Conservation (phyloP, 2,329 filamentous ascomycete genomes). For the Monilinia vaccinii-corymbosi region DNA sequence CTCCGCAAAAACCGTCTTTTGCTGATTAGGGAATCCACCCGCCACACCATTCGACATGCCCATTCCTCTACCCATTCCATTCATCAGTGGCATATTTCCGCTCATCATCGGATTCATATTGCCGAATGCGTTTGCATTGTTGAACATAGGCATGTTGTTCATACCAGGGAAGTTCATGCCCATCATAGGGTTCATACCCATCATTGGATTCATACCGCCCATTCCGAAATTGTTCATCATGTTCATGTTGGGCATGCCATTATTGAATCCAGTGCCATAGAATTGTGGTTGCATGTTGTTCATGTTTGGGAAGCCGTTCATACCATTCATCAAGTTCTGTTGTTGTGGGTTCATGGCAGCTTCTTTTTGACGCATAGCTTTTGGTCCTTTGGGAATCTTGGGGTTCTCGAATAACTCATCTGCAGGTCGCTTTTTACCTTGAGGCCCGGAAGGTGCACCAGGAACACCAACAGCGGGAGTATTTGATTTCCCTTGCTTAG, state of each 20-base stretch:
- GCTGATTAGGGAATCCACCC: conserved; percentile 46
- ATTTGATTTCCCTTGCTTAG: conserved; percentile 11
- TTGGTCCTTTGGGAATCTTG: conserved; percentile 55
- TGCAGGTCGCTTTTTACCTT: conserved; percentile 68
- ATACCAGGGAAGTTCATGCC: conserved; percentile 32
- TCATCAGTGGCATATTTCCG: conserved; percentile 26
- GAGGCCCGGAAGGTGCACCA: conserved; percentile 7
- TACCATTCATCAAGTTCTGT: conserved; percentile 33
- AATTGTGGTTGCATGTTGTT: conserved; percentile 15
- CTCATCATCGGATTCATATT: conserved; percentile 27
- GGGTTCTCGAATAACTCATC: conserved; percentile 61
- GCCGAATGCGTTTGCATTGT: conserved; percentile 17
- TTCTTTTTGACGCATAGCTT: conserved; percentile 49
- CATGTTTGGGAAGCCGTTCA: conserved; percentile 29
- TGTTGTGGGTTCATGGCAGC: conserved; percentile 32
- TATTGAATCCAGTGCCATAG: conserved; percentile 23
- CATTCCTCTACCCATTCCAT: conserved; percentile 25
- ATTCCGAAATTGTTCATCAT: conserved; percentile 31
- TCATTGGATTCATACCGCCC: conserved; percentile 34
- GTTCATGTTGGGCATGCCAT: conserved; percentile 12
- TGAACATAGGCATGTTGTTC: conserved; percentile 32
- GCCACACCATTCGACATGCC: conserved; percentile 30
- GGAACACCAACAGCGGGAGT: neutral
- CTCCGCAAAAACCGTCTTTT: conserved; percentile 38
- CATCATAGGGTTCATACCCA: conserved; percentile 32